Evolutionary conservation across 1,139 yeast species (phyloP).

Genomic region (Wickerhamomyces sp.): DNA sequence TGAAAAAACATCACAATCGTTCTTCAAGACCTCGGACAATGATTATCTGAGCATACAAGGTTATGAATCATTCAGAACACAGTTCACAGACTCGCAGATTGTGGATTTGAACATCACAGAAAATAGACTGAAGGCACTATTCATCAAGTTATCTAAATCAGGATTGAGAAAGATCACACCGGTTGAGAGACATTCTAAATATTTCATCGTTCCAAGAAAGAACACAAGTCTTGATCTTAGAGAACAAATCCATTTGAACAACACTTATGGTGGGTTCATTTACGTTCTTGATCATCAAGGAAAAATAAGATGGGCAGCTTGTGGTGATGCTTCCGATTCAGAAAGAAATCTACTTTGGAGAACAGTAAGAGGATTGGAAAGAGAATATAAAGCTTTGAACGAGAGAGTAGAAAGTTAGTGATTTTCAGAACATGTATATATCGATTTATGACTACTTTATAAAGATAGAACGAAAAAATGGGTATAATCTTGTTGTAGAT

Average conservation of each 20-base stretch:
- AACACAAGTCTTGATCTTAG: constrained; percentile 56
- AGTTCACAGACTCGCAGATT: constrained; percentile 55
- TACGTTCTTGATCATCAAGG: constrained; percentile 71
- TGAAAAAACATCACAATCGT: constrained; percentile 59
- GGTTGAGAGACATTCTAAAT: constrained; percentile 47
- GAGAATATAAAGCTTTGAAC: constrained; percentile 20
- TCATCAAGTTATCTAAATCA: constrained; percentile 50
- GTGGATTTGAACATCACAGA: constrained; percentile 75
- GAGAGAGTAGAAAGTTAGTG: neutral
- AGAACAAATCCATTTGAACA: constrained; percentile 60
- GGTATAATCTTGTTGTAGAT: neutral
- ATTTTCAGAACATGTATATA: too few relatives aligned
- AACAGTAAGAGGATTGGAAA: constrained; percentile 45
- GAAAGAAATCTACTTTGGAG: constrained; percentile 67
- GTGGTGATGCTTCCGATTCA: constrained; percentile 67
- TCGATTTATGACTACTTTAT: too few relatives aligned
- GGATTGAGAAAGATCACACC: constrained; percentile 41
- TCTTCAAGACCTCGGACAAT: constrained; percentile 40
- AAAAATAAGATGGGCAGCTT: constrained; percentile 85
- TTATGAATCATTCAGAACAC: constrained; percentile 26
- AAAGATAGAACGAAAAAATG: too few relatives aligned
- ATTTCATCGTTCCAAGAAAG: constrained; percentile 60
- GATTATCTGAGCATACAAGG: constrained; percentile 26
- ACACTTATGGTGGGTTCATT: constrained; percentile 78
- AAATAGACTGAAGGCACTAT: constrained; percentile 57